Percentiles rank a stretch among this genome's conserved stretches.
Conservation (phyloP, 805 yeast species). For the Metschnikowia baotianmanensis region DNA sequence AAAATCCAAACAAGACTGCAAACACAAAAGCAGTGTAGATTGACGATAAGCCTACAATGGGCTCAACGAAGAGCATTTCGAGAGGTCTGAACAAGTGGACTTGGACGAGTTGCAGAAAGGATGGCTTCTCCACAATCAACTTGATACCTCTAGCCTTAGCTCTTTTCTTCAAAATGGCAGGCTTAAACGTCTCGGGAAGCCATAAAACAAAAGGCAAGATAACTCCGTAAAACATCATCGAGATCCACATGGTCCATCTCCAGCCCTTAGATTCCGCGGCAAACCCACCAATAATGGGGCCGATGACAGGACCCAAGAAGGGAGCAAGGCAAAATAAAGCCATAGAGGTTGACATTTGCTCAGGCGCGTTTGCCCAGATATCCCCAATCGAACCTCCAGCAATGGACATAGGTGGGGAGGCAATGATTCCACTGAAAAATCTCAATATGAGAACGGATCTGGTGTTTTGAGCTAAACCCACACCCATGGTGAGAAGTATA, state of each 20-base stretch:
- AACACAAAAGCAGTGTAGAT: constrained; percentile 71
- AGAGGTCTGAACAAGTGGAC: constrained; percentile 60
- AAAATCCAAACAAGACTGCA: constrained; percentile 76
- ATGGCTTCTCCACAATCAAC: constrained; percentile 34
- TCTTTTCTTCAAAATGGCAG: constrained; percentile 18
- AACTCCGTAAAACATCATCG: constrained; percentile 20
- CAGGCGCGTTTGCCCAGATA: constrained; percentile 54
- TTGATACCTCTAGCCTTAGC: constrained; percentile 53
- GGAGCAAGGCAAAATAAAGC: constrained; percentile 57
- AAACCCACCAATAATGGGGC: constrained; percentile 22
- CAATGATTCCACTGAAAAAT: constrained; percentile 70
- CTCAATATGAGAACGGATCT: constrained; percentile 59
- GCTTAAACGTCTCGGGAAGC: constrained; percentile 19
- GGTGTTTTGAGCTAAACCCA: constrained; percentile 18
- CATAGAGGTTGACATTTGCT: constrained; percentile 70
- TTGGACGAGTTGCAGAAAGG: constrained; percentile 44
- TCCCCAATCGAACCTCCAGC: constrained; percentile 85
- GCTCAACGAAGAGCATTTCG: constrained; percentile 68
- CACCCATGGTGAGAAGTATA: constrained; percentile 22
- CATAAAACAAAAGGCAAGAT: constrained; percentile 17
- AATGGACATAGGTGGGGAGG: constrained; percentile 80
- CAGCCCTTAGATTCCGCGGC: constrained; percentile 47
- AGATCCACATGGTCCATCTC: constrained; percentile 23
- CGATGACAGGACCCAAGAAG: constrained; percentile 22
- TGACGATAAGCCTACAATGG: constrained; percentile 68